These are phyloP conservation scores for Metschnikowia vanudenii DNA, from an alignment of 805 yeast genomes.

Conservation along the genomic window DNA sequence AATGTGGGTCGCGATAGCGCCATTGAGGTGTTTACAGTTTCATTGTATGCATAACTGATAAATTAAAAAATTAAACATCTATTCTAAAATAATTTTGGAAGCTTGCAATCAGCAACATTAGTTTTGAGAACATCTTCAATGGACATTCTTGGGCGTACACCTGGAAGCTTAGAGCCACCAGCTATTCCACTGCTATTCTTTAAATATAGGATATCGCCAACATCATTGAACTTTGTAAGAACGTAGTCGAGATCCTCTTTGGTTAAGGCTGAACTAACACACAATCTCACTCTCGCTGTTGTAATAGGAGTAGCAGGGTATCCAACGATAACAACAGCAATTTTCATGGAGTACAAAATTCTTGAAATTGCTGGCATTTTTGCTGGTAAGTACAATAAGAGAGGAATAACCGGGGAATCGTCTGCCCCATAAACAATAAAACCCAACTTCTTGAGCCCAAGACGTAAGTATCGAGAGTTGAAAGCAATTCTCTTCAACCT, in stretches of 20 bases:
- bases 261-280: conserved; percentile 88
- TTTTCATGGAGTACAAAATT: conserved; percentile 69
- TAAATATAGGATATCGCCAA: conserved; percentile 74
- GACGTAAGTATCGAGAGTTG: conserved; percentile 88
- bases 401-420: conserved; percentile 94
- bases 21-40: too few species aligned
- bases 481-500: conserved; percentile 92
- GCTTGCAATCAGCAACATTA: conserved; percentile 64
- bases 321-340: conserved; percentile 95
- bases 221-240: conserved; percentile 64
- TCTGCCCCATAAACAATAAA: conserved; percentile 93
- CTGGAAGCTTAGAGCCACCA: conserved; percentile 60
- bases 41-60: too few species aligned
- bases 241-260: conserved; percentile 90
- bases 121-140: conserved; percentile 72
- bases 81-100: conserved; percentile 14
- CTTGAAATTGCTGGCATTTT: conserved; percentile 93
- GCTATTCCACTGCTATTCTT: conserved; percentile 78
- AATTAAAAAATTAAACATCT: background rate
- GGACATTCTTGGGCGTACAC: conserved; percentile 68
- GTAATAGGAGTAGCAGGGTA: conserved; percentile 96
- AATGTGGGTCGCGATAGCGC: background rate
- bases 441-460: conserved; percentile 89
- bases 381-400: conserved; percentile 83
- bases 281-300: conserved; percentile 86